These are phyloP conservation scores for Phytophthora podocarpi DNA, from an alignment of 352 stramenopile species.

Conservation along the genomic window DNA sequence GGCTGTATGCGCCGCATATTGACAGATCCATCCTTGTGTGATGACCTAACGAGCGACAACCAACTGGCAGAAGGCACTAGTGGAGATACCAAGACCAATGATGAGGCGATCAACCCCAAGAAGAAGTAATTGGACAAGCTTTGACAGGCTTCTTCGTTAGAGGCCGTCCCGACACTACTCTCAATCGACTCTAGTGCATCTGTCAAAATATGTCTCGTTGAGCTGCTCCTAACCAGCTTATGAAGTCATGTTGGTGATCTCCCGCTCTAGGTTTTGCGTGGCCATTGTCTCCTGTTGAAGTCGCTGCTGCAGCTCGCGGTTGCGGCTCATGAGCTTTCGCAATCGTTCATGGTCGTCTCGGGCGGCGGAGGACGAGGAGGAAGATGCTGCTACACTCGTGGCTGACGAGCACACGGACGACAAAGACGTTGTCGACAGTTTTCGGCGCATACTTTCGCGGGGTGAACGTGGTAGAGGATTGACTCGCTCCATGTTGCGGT, in stretches of 20 bases:
- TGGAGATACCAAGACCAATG: conserved; percentile 7
- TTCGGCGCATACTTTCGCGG: not conserved
- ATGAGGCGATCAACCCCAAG: conserved; percentile 20
- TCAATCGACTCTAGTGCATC: conserved; percentile 8
- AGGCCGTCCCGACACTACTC: not conserved
- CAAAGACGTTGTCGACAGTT: not conserved
- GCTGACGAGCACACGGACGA: not conserved
- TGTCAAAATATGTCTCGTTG: too few relatives aligned
- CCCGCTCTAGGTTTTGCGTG: conserved; percentile 70
- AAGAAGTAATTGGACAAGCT: conserved; percentile 25
- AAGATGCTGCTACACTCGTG: conserved; percentile 19
- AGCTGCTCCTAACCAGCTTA: too few relatives aligned
- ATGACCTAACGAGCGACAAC: conserved; percentile 11
- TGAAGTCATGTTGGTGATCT: conserved; percentile 70
- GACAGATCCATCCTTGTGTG: conserved; percentile 25
- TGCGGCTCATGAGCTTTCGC: conserved; percentile 74
- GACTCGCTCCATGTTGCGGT: conserved; percentile 4
- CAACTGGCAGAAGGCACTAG: not conserved
- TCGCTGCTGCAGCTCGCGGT: conserved; percentile 77
- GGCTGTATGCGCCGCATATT: conserved; percentile 35
- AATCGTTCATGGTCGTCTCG: conserved; percentile 69
- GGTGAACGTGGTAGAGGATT: not conserved
- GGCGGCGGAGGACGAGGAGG: conserved; percentile 22
- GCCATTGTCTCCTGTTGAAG: conserved; percentile 76
- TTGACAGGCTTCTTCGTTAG: not conserved